Base-by-base conservation (phyloP, 768 basidiomycete species). In the Lactarius indigo region DNA sequence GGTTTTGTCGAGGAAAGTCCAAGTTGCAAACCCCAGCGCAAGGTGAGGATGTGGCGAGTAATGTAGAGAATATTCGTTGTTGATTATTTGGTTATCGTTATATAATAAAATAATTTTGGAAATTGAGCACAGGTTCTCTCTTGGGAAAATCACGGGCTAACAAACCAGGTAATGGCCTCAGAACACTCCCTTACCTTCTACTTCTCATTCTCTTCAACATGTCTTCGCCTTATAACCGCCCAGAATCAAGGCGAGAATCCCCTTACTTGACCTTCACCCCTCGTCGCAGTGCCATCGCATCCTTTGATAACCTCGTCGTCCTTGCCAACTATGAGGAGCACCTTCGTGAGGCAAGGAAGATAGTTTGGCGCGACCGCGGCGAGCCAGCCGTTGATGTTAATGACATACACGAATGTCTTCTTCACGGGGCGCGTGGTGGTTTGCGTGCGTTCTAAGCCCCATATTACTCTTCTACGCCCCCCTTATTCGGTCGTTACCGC, bases 311-410 rank as follows among this genome's bases (percentile, higher is more conserved):
- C 73, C 79, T 95, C 9, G 88, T 92, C 26, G 90, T 89, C 17
- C 81, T 95, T 63, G 93, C 92, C 5, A 92, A 93, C 76, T 86
- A 90, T 75, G 88, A 92, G 74, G 90, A 94, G 67, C 81, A 85
- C 2, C 79, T 94, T 37, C 83, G 78, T 68, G 87, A 86, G 63
- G 90, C 92, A 0, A 82, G 89, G 63, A 91, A 86, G 75, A 88
- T 93, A 76, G 85, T 94, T 3, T 92, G 92, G 90, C 81, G 90
- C 15, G 89, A 92, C 72, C 80, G 83, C 68, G 91, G 92, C 3
- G 87, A 93, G 75, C 89, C 87, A 20, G 88, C 88, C 0, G 85
- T 82, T 1, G 88, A 92, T 68, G 72, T 95, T 28, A 75, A 81
- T 41, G 84, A 83, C 59, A 66, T 92, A 33, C 80, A 83, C 74